These are phyloP conservation scores for Nevesoporus exiguus DNA, from an alignment of 768 basidiomycete genomes.

Conservation along the genomic window DNA sequence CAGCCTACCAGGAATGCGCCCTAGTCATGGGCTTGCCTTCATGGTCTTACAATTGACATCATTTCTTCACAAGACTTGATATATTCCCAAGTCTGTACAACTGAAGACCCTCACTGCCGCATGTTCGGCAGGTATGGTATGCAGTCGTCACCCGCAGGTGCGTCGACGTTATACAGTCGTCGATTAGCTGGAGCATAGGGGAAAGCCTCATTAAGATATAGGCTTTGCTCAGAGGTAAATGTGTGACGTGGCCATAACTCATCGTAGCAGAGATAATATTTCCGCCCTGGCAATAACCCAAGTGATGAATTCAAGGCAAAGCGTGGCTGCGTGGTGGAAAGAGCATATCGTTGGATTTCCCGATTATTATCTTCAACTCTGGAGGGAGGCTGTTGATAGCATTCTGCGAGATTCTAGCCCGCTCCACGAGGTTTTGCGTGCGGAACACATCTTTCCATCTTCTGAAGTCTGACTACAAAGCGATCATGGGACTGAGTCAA, in stretches of 20 bases:
- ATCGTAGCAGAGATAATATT: neutral
- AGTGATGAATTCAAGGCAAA: neutral
- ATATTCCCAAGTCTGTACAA: conserved; percentile 46
- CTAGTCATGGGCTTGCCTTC: too few relatives aligned
- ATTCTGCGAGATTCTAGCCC: too few relatives aligned
- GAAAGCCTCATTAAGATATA: conserved; percentile 4
- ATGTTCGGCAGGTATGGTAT: conserved; percentile 44
- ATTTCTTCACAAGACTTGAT: conserved; percentile 43
- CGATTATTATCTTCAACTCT: too few relatives aligned
- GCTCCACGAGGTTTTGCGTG: too few relatives aligned
- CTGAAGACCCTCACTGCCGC: conserved; percentile 40
- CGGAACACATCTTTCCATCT: too few relatives aligned
- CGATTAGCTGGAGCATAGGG: neutral
- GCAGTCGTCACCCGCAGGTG: conserved; percentile 52
- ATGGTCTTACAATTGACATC: conserved; percentile 6
- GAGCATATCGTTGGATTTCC: too few relatives aligned
- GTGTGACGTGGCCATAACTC: conserved; percentile 1
- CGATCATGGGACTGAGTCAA: too few relatives aligned
- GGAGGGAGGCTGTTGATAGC: too few relatives aligned
- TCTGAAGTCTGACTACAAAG: too few relatives aligned
- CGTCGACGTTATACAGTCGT: conserved; percentile 19
- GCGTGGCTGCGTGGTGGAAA: neutral
- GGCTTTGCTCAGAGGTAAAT: neutral
- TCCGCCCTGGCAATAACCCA: neutral
- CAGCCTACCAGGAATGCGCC: too few relatives aligned